Conservation (phyloP, 1,284 basidiomycete species). For the Boletellus dicymbophilus region DNA sequence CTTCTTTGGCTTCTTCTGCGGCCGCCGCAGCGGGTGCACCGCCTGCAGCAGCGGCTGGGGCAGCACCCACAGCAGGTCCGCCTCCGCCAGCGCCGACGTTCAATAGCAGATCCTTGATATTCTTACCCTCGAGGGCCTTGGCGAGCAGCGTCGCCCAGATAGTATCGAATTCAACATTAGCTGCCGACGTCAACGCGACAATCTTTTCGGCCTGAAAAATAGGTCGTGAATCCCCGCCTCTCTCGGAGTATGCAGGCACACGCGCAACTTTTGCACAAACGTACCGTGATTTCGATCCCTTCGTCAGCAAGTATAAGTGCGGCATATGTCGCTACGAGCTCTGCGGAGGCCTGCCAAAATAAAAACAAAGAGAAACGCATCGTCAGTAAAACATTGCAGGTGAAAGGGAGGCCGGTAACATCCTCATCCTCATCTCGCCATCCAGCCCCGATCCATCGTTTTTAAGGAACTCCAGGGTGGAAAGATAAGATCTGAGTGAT, state of each 20-base stretch:
- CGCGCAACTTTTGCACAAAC: too few species aligned
- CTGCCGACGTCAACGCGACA: slow-evolving; percentile 78
- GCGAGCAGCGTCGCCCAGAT: slow-evolving; percentile 98
- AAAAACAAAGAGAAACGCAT: not conserved
- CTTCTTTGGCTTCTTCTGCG: slow-evolving; percentile 63
- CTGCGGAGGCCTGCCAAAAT: slow-evolving; percentile 50
- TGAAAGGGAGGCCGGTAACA: slow-evolving; percentile 2
- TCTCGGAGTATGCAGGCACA: not conserved
- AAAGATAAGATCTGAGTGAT: too few species aligned
- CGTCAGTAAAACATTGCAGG: not conserved
- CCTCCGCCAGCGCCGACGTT: slow-evolving; percentile 89
- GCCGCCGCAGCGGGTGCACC: slow-evolving; percentile 63
- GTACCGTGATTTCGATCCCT: slow-evolving; percentile 93
- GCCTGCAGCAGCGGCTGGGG: slow-evolving; percentile 52
- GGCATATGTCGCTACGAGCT: slow-evolving; percentile 90
- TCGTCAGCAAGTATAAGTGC: slow-evolving; percentile 98
- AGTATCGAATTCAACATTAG: slow-evolving; percentile 87
- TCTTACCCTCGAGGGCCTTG: slow-evolving; percentile 98
- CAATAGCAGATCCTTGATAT: slow-evolving; percentile 93
- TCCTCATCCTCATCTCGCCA: slow-evolving; percentile 12
- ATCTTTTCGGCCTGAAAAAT: slow-evolving; percentile 85
- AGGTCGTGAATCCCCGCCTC: too few species aligned
- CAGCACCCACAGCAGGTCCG: slow-evolving; percentile 69
- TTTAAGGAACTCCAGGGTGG: too few species aligned
- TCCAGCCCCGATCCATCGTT: slow-evolving; percentile 17